Percentiles rank a stretch among this genome's conserved stretches.
Conservation (phyloP, 1,284 basidiomycete species). For the Neolentinus lepideus region DNA sequence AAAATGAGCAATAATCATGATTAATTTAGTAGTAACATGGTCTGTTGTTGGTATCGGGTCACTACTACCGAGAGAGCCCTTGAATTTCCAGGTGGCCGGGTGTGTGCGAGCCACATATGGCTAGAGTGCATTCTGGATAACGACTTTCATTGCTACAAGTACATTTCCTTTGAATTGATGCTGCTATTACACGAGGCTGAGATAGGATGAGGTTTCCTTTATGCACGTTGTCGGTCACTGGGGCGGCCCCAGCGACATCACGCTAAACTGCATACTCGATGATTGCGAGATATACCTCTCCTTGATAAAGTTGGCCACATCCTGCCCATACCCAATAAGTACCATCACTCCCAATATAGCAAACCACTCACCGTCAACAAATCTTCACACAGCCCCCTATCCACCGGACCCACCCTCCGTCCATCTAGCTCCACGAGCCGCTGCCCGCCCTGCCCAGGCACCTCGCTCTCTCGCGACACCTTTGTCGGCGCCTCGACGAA, state of each 20-base stretch:
- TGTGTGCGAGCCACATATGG: too few species aligned
- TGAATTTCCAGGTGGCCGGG: too few species aligned
- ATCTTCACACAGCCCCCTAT: conserved; percentile 60
- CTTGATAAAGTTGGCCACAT: conserved; percentile 63
- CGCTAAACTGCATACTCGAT: conserved; percentile 50
- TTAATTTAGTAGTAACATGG: too few species aligned
- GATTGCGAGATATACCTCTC: conserved; percentile 52
- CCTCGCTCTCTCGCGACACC: conserved; percentile 21
- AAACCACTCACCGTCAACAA: conserved; percentile 46
- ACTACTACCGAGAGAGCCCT: too few species aligned
- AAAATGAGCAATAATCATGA: too few species aligned
- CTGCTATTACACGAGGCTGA: too few species aligned
- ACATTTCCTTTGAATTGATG: too few species aligned
- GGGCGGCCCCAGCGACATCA: conserved; percentile 52
- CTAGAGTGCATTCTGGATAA: too few species aligned
- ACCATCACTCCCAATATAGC: background rate
- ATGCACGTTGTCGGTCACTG: too few species aligned
- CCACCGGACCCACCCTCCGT: conserved; percentile 65
- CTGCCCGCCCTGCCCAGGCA: conserved; percentile 21
- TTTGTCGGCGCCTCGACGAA: conserved; percentile 65
- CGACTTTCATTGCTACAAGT: background rate
- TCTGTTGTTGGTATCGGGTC: too few species aligned
- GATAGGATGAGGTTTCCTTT: too few species aligned
- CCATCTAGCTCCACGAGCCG: conserved; percentile 83
- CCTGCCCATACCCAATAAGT: conserved; percentile 29